A percentile compares a stretch with the other conserved stretches of the same genome.
Evolutionary conservation across 139 green algal species (phyloP).

Genomic region (Asterochloris erici): DNA sequence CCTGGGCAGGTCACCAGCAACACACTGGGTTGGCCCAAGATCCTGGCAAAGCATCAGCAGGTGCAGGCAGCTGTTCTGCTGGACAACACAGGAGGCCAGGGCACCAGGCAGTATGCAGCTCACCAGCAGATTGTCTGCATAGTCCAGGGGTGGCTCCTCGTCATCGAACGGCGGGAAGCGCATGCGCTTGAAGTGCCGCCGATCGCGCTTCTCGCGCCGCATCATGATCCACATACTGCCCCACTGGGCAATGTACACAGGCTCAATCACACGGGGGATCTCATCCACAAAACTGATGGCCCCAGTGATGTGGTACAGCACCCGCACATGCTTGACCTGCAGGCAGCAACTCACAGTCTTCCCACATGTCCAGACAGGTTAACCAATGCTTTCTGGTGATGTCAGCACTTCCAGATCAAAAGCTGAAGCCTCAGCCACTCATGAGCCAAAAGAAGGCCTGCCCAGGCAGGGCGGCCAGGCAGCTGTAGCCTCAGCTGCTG

Average conservation of each 20-base stretch:
- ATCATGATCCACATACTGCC: slow-evolving; percentile 99
- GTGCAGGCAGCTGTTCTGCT: not conserved
- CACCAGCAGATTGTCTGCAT: slow-evolving; percentile 95
- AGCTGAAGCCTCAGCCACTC: not conserved
- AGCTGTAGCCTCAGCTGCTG: too few relatives aligned
- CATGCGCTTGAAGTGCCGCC: slow-evolving; percentile 99
- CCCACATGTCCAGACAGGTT: too few relatives aligned
- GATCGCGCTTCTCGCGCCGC: slow-evolving; percentile 97
- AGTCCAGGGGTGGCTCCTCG: slow-evolving; percentile 99
- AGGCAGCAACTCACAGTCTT: not conserved
- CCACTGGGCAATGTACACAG: slow-evolving; percentile 97
- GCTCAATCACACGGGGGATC: slow-evolving; percentile 95
- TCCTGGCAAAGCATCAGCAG: not conserved
- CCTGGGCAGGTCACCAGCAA: too few relatives aligned
- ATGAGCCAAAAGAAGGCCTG: not conserved
- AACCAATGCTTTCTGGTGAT: too few relatives aligned
- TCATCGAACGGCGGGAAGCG: slow-evolving; percentile 99
- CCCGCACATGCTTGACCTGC: slow-evolving; percentile 90
- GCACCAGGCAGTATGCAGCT: not conserved
- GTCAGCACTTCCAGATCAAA: too few relatives aligned
- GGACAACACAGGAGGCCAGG: not conserved
- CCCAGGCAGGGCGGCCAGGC: too few relatives aligned
- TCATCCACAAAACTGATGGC: slow-evolving; percentile 99
- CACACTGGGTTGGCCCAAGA: rapidly evolving
- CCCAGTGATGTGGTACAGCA: slow-evolving; percentile 99